Base-by-base conservation (phyloP, 23 red algal species). In the Gracilaria domingensis region DNA sequence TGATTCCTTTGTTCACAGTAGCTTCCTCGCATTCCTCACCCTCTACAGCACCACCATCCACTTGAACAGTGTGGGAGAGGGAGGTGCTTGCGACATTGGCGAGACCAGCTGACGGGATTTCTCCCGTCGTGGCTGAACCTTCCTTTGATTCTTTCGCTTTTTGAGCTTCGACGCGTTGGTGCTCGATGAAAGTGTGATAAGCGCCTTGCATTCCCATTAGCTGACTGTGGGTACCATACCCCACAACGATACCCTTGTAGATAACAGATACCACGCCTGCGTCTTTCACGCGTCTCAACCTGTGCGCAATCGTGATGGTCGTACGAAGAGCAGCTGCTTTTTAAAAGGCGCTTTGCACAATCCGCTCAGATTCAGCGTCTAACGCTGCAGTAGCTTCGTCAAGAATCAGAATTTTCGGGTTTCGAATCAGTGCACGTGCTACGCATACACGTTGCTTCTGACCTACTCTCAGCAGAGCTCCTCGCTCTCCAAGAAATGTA, bases 401-500 rank as follows among this genome's bases (percentile, higher is more conserved):
- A 12, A 99, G 70, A 40, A 95, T 80, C 25, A 99, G 44, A 23
- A 99, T 67, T 50, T 77, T 94, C 6, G 97, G 97, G 65, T 94
- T 80, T 28, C 93, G 85, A 58, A 98, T 78, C 9, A 98, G 75
- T 28, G 97, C 97, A 39, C 97, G 76, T 69, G 97, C 97, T n/a
- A 98, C 96, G 44, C 93, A 94, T 50, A 98, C 86, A 1, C 97
- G 82, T 55, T 99, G 97, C 65, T 99, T 99, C 77, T 99, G 97
- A 36, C 97, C 93, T 66, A 93, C 97, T 29, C 83, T 91, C 9
- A 96, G 81, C 59, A 92, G 50, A 28, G 93, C 87, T 57, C 97
- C 97, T 38, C 97, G 93, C 59, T 96, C 90, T 44, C 94, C 97
- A 23, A 99, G 84, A 61, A 95, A 80, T 17, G 97, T 96, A 25